Percentiles rank a stretch among this genome's conserved stretches.
Conservation (phyloP, 2,329 filamentous ascomycete species). For the Eutypella sp. region DNA sequence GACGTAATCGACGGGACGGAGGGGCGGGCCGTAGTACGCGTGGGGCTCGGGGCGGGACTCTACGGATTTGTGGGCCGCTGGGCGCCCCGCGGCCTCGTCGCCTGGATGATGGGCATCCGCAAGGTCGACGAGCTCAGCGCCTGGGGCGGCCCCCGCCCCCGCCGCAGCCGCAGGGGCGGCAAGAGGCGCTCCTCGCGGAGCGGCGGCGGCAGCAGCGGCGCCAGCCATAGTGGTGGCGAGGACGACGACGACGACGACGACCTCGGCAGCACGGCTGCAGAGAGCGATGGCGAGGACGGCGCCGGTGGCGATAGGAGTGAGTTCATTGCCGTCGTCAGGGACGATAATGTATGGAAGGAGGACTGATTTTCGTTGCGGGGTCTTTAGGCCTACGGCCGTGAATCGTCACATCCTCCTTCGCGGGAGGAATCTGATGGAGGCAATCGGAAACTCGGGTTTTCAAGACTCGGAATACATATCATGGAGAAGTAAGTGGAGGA, state of each 20-base stretch:
- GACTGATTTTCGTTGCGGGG: conserved; percentile 7
- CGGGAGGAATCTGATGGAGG: too few relatives aligned
- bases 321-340: conserved; percentile 46
- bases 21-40: conserved; percentile 61
- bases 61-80: conserved; percentile 84
- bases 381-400: too few relatives aligned
- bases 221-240: conserved; percentile 17
- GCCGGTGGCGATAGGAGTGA: conserved; percentile 34
- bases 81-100: conserved; percentile 72
- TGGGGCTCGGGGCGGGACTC: conserved; percentile 77
- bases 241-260: conserved; percentile 30
- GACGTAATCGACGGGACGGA: conserved; percentile 72
- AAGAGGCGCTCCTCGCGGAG: conserved; percentile 28
- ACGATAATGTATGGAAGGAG: conserved; percentile 46
- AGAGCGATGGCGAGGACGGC: conserved; percentile 18
- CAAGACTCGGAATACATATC: too few relatives aligned
- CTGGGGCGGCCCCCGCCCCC: too few relatives aligned
- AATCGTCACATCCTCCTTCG: too few relatives aligned
- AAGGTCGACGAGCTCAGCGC: conserved; percentile 52
- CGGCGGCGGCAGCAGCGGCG: conserved; percentile 18
- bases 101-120: conserved; percentile 86
- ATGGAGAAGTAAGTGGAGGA: not conserved
- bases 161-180: conserved; percentile 32
- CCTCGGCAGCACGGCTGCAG: conserved; percentile 18
- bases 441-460: too few relatives aligned